Base-by-base conservation (phyloP, 1,284 basidiomycete species). In the Farysia itapuensis region DNA sequence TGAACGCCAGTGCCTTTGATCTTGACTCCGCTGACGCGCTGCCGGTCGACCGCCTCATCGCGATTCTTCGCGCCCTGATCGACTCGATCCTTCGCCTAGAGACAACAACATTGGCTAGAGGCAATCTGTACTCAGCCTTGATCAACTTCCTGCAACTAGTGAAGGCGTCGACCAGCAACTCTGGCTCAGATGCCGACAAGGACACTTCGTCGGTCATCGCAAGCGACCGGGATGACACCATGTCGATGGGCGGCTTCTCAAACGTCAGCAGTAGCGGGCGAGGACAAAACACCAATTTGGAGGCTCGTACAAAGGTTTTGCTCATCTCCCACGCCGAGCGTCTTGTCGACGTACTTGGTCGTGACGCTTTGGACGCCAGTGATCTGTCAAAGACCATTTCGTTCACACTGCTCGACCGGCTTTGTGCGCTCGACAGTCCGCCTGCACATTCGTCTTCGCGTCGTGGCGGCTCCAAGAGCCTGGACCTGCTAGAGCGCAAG, bases 311-410 rank as follows among this genome's bases (percentile, higher is more conserved):
- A 7, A 49, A 49, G 21, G 46, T 77, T 87, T 7, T 87, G 41
- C 78, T 83, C 23, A 80, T 85, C 44, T 54, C 75, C 2, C 74
- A 77, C 25, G 77, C 79, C 35, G 93, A 95, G 49, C 83, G 87
- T 4, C 79, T 98, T 16, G 81, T 93, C 0, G 79, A 85, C 0
- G 81, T 85, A n/a, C 81, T 96, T 21, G 86, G 89, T 26, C 83
- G 90, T 15, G 94, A 98, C 73, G 92, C 91, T 1, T 87, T 93
- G 47, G 92, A 96, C 66, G 92, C 91, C 9, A 85, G 87, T 22
- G 92, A 96, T 74, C 89, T 97, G 0, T 96, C 93, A 92, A 90
- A 92, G 79, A 94, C 93, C 15, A 85, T 93, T 21, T 87, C 89
- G 15, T 94, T 92, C 73, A 88, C 90, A 79, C 80, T 90, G 5